Evolutionary conservation across 2,329 filamentous ascomycete species (phyloP).

Genomic region (Apiospora rasikravindrae): DNA sequence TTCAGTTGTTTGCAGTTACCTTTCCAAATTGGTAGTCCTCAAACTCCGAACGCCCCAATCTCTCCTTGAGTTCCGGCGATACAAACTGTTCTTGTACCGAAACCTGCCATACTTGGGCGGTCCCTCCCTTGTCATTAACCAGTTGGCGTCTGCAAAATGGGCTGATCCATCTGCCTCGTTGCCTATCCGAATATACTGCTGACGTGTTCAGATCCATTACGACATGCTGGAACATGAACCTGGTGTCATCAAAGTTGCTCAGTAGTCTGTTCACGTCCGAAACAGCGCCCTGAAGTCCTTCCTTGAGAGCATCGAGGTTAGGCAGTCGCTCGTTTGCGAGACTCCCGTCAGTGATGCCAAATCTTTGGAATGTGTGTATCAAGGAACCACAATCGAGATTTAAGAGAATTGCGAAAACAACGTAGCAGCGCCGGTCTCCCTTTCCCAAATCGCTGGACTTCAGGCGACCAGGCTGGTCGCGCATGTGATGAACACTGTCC

Average conservation of each 20-base stretch:
- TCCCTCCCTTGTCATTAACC: constrained; percentile 11
- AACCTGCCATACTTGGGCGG: constrained; percentile 6
- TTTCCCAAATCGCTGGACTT: background rate
- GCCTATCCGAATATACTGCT: background rate
- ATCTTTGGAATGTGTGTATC: background rate
- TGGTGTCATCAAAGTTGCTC: background rate
- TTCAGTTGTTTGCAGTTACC: background rate
- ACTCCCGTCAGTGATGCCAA: background rate
- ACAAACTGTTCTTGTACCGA: background rate
- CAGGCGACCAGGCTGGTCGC: background rate
- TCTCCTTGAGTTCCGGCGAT: background rate
- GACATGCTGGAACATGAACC: constrained; percentile 8
- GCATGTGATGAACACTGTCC: background rate
- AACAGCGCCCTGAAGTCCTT: background rate
- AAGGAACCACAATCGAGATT: background rate
- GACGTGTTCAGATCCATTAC: background rate
- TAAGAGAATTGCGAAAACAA: background rate
- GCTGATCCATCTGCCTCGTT: constrained; percentile 5
- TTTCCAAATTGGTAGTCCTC: background rate
- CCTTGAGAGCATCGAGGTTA: background rate
- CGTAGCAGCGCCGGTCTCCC: background rate
- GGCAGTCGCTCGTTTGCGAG: background rate
- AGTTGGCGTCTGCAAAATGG: background rate
- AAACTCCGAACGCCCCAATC: background rate
- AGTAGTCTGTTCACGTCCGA: background rate